Evolutionary conservation across 1,284 basidiomycete genomes (phyloP), one percentile per base, ranked within the genome.

Genomic region (Ustilago lituana): DNA sequence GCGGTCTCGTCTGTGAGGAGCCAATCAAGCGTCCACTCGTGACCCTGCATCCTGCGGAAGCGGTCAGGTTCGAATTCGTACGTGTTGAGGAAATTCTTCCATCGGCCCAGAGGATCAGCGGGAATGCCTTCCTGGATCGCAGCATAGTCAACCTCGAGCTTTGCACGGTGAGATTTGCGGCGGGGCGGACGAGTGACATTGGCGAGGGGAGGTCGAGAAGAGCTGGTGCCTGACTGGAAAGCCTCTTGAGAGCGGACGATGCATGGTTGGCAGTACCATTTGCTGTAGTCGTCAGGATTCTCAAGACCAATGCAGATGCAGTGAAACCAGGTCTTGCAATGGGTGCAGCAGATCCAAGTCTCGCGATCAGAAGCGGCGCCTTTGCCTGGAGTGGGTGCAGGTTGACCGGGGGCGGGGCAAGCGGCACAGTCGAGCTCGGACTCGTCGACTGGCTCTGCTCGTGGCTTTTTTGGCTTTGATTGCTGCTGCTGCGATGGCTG

Each of bases 111-210:
- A 4, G 74, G 76, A 46, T 74, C 74, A 6, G 73, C 63, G 15
- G 76, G 74, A 12, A 72, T 66, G 5, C 74, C 76, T 11, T 74
- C 68, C 26, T 78, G 63, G n/a, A 78, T 71, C 7, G 74, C 73
- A 6, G 70, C 74, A 61, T 78, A 78, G 54, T 78, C 73, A 7
- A 74, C 70, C 40, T 63, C 31, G 3, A 63, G 44, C 37, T 52
- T 72, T 17, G 52, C 67, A 11, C 76, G 60, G 11, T 45, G 40
- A 3, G 67, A 72, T 38, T 65, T 73, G 24, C 76, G 58, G 1
- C 53, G 54, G 6, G 66, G 66, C 15, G 64, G 60, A 0, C 73
- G 62, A 33, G 51, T 32, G 15, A 69, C 58, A 26, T 73, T 70
- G 45, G 37, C 55, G 8, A 64, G 43, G 3, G 57, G 48, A 32